Conservation (phyloP, 2,329 filamentous ascomycete species). For the Rhinocladiella mackenziei region DNA sequence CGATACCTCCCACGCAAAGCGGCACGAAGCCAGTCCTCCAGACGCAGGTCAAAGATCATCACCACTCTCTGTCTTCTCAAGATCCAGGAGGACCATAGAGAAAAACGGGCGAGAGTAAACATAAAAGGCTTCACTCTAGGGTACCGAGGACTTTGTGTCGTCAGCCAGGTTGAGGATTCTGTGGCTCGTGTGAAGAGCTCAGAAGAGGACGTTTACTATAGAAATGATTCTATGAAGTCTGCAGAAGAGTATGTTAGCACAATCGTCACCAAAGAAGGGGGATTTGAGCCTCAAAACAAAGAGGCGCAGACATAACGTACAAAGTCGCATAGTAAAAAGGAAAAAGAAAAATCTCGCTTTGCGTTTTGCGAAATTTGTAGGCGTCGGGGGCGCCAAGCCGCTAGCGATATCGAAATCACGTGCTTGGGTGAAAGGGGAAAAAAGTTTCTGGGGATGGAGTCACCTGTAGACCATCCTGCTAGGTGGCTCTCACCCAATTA, state of each 20-base stretch:
- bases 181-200: constrained; percentile 88
- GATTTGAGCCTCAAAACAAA: constrained; percentile 18
- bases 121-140: constrained; percentile 76
- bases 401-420: no score
- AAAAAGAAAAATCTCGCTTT: constrained; percentile 32
- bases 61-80: constrained; percentile 72
- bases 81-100: constrained; percentile 13
- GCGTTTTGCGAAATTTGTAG: no score
- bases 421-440: no score
- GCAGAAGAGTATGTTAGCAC: constrained; percentile 19
- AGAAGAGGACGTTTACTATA: constrained; percentile 94
- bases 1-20: constrained; percentile 29
- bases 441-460: no score
- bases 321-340: constrained; percentile 43
- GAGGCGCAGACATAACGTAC: constrained; percentile 36
- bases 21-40: constrained; percentile 31
- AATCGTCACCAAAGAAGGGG: background rate
- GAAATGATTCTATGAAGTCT: constrained; percentile 80
- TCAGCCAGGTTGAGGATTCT: constrained; percentile 92
- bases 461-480: no score
- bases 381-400: no score
- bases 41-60: constrained; percentile 80
- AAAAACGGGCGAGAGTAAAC: constrained; percentile 48
- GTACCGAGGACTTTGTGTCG: constrained; percentile 80
- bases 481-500: no score